A percentile compares a stretch with the other conserved stretches of the same genome.
These are phyloP conservation scores for Amanita polypyramis DNA, from an alignment of 768 basidiomycete species.

Conservation along the genomic window DNA sequence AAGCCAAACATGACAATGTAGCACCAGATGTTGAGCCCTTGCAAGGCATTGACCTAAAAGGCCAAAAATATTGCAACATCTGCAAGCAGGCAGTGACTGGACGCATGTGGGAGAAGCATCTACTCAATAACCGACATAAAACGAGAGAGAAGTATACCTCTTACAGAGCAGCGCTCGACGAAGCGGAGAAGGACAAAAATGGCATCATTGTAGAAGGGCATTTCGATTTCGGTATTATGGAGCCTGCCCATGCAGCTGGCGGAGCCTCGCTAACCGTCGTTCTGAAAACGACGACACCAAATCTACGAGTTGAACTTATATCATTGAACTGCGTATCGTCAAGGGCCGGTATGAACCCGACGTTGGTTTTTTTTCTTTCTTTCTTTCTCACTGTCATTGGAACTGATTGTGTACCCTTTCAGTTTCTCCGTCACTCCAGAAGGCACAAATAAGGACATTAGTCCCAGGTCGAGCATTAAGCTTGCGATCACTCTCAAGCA, in stretches of 20 bases:
- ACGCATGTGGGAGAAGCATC: conserved; percentile 25
- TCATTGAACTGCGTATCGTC: conserved; percentile 20
- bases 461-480: conserved; percentile 13
- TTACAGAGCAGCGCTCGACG: conserved; percentile 34
- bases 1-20: conserved; percentile 13
- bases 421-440: conserved; percentile 18
- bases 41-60: conserved; percentile 10
- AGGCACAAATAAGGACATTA: conserved; percentile 15
- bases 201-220: conserved; percentile 33
- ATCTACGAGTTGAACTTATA: conserved; percentile 19
- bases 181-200: conserved; percentile 45
- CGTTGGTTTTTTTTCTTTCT: conserved; percentile 13
- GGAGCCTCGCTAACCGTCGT: conserved; percentile 14
- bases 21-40: conserved; percentile 21
- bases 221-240: conserved; percentile 43
- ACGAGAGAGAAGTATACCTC: conserved; percentile 26
- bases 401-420: not conserved
- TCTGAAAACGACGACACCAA: conserved; percentile 17
- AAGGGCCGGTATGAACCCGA: conserved; percentile 17
- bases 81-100: conserved; percentile 17
- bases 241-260: conserved; percentile 19
- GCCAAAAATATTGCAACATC: conserved; percentile 17
- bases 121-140: conserved; percentile 19
- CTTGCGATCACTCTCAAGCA: conserved; percentile 26
- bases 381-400: not conserved